phyloP scores from a whole-genome alignment of 305 asterid genomes.

The Solanum chacoense region DNA sequence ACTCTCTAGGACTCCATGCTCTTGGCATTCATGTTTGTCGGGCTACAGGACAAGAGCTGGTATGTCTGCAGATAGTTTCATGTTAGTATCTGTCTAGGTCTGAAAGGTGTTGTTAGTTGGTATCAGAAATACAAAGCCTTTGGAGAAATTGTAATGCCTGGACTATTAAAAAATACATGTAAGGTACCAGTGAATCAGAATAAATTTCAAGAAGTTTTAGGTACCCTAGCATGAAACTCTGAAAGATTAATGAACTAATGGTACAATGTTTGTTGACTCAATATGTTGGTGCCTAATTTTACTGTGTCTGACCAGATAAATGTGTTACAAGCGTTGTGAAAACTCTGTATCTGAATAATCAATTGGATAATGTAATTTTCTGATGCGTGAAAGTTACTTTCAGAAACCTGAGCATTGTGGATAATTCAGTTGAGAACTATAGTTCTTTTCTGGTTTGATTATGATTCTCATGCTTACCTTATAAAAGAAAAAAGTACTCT shows the following conservation, averaged over 20 bases:
- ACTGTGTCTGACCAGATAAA: background rate
- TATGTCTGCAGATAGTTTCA: slow-evolving; percentile 20
- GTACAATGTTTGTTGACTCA: background rate
- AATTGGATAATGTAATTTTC: background rate
- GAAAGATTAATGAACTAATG: background rate
- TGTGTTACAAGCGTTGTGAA: background rate
- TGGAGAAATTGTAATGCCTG: background rate
- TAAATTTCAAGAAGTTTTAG: background rate
- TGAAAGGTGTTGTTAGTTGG: background rate
- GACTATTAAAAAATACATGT: background rate
- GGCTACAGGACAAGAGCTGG: slow-evolving; percentile 99
- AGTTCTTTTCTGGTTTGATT: background rate
- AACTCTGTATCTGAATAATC: background rate
- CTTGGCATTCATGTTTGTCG: slow-evolving; percentile 92
- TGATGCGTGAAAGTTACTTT: background rate
- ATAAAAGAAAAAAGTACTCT: background rate
- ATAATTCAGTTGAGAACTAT: background rate
- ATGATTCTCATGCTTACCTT: background rate
- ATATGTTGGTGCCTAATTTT: background rate
- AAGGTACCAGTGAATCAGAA: background rate
- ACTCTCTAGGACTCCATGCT: slow-evolving; percentile 73
- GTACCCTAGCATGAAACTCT: background rate
- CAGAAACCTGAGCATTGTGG: background rate
- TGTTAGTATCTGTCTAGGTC: background rate
- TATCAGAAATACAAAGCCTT: background rate